These are phyloP conservation scores for Ashbya aceris DNA, from an alignment of 1,139 yeast species.

Conservation along the genomic window DNA sequence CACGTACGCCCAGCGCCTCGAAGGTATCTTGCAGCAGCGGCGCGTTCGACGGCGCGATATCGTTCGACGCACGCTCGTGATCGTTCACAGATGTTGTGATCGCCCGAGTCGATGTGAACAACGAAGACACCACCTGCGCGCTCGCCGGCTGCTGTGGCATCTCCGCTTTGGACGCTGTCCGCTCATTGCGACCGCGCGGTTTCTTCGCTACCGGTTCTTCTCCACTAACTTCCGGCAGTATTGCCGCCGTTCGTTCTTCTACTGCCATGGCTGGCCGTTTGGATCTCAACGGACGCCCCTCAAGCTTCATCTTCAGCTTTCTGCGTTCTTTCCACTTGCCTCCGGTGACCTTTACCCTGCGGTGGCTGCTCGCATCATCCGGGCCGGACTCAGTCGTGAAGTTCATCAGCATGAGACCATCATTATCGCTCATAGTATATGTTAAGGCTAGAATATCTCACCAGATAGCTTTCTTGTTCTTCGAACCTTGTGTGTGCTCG, in stretches of 20 bases:
- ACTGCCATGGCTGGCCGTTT: constrained; percentile 14
- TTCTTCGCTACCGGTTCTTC: constrained; percentile 5
- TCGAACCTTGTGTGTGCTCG: background rate
- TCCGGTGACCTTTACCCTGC: constrained; percentile 42
- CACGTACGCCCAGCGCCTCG: constrained; percentile 59
- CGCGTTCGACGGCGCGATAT: constrained; percentile 71
- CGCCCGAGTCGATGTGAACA: constrained; percentile 66
- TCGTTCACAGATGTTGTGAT: constrained; percentile 23
- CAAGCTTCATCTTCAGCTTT: constrained; percentile 29
- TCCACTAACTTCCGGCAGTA: background rate
- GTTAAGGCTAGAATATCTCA: background rate
- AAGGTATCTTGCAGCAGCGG: constrained; percentile 51
- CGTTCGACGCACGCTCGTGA: constrained; percentile 25
- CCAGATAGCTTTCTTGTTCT: background rate
- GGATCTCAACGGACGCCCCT: constrained; percentile 22
- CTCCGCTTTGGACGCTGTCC: constrained; percentile 7
- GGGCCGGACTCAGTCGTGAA: constrained; percentile 18
- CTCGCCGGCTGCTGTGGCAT: constrained; percentile 13
- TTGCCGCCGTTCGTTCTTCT: no score
- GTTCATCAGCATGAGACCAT: constrained; percentile 27
- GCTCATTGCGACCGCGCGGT: constrained; percentile 4
- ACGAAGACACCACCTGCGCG: constrained; percentile 56
- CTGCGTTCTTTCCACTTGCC: constrained; percentile 79
- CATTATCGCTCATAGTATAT: constrained; percentile 19
- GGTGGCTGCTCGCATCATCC: constrained; percentile 11